Percentiles rank a stretch among this genome's conserved stretches.
These are phyloP conservation scores for Globisporangium spiculum DNA, from an alignment of 352 stramenopile species.

Conservation along the genomic window DNA sequence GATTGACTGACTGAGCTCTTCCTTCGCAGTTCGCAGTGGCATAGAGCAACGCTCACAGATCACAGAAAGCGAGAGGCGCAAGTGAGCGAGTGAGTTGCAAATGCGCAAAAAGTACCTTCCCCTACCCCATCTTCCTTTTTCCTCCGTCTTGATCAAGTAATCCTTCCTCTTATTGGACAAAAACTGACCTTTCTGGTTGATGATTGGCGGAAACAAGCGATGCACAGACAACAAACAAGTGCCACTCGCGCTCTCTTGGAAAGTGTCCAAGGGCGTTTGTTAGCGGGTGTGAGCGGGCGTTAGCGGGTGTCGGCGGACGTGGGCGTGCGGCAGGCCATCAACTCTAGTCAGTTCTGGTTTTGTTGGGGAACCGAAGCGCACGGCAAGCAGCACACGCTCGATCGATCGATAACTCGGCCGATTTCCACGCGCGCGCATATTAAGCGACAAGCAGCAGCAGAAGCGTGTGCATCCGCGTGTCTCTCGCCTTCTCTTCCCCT, in stretches of 20 bases:
- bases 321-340: conserved; percentile 6
- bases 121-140: not conserved
- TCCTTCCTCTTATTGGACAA: not conserved
- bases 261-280: not conserved
- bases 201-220: not conserved
- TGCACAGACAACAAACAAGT: not conserved
- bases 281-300: not conserved
- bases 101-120: not conserved
- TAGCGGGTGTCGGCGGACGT: not conserved
- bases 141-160: not conserved
- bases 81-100: not conserved
- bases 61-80: not conserved
- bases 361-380: conserved; percentile 25
- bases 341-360: conserved; percentile 68
- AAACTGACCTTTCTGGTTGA: not conserved
- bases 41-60: conserved; percentile 8
- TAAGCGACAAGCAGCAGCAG: conserved; percentile 9
- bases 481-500: not conserved
- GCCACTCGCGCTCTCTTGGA: not conserved
- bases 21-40: not conserved
- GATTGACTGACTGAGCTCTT: not conserved
- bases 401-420: not conserved
- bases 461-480: not conserved
- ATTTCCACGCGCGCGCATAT: conserved; percentile 1
- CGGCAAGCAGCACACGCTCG: conserved; percentile 8